Evolutionary conservation across 2,329 filamentous ascomycete genomes (phyloP), one percentile per base, ranked within the genome.

Genomic region (Colletotrichum incanum): DNA sequence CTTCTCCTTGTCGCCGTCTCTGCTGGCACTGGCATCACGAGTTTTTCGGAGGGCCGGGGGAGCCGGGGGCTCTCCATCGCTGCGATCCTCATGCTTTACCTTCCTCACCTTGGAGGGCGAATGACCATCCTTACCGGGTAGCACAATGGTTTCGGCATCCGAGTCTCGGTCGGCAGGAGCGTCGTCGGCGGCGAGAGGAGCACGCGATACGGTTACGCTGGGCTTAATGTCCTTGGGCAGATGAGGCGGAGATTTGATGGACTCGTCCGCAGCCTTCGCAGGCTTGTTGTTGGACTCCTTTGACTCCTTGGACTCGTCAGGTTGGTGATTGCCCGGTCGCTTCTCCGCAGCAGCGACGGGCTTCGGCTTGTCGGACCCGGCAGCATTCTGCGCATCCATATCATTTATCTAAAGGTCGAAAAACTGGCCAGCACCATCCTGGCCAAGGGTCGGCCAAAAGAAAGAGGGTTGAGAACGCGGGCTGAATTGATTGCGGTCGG

Each of bases 61-160:
- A 20, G 77, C 79, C 12, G 82, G 83, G 64, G 82, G 84, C 73
- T 90, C 89, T 67, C 86, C 85, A 69, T 91, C 90, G 76, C 87
- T 89, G 77, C 85, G 88, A 77, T 91, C 89, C 78, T 92, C 91
- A 75, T 92, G 89, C 79, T 91, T 92, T 58, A 89, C 84, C 81
- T 92, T 92, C 71, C 89, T 87, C 71, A 85, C 84, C 80, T 92
- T 92, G 71, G 89, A 89, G 0, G 90, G 90, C 31, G 90, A 92
- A 76, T 90, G 84, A 49, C 89, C 89, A 78, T 92, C 88, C 78
- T 92, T 92, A 37, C 89, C 90, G 14, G 90, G 87, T 43, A 93
- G 80, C 45, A 93, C 91, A 73, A 93, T 92, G 18, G 92, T 93
- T 82, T 93, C 92, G 60, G 92, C 91, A 78, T 93, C 92, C 1